Evolutionary conservation across 768 basidiomycete genomes (phyloP).

Genomic region (Mycena maculata): DNA sequence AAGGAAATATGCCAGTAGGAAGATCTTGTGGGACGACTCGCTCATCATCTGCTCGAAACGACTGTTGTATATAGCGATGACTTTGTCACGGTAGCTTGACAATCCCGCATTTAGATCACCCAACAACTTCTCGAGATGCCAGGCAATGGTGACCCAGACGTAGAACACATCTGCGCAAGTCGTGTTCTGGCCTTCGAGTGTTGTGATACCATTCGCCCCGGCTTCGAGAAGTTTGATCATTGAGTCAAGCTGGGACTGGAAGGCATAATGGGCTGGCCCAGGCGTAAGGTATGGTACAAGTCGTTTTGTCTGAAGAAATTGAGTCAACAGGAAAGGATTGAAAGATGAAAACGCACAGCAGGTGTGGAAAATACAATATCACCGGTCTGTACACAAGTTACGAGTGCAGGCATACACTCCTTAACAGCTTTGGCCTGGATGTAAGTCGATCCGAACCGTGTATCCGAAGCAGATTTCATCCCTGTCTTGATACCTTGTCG

Average conservation of each 20-base stretch:
- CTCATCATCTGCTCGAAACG: slow-evolving; percentile 46
- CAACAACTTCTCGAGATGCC: slow-evolving; percentile 39
- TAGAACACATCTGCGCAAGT: slow-evolving; percentile 46
- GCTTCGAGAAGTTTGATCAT: slow-evolving; percentile 37
- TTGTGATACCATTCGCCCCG: slow-evolving; percentile 39
- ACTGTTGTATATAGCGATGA: slow-evolving; percentile 41
- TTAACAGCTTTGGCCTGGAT: slow-evolving; percentile 37
- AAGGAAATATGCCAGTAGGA: slow-evolving; percentile 44
- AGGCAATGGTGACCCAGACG: slow-evolving; percentile 45
- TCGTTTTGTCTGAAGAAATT: slow-evolving; percentile 35
- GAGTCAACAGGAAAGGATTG: not conserved
- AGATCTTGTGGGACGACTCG: slow-evolving; percentile 42
- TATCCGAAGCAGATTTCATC: slow-evolving; percentile 40
- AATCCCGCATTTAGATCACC: slow-evolving; percentile 23
- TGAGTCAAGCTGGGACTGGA: slow-evolving; percentile 30
- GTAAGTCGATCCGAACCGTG: slow-evolving; percentile 42
- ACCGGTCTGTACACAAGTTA: slow-evolving; percentile 30
- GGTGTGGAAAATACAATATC: slow-evolving; percentile 40
- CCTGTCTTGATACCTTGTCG: slow-evolving; percentile 33
- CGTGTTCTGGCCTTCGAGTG: slow-evolving; percentile 44
- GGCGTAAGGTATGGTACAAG: slow-evolving; percentile 37
- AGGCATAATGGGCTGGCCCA: slow-evolving; percentile 29
- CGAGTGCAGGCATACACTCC: slow-evolving; percentile 38
- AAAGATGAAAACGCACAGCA: slow-evolving; percentile 29
- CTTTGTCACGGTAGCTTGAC: slow-evolving; percentile 10